These are phyloP conservation scores for Baudoinia panamericana DNA, from an alignment of 495 filamentous ascomycete genomes.

Conservation along the genomic window DNA sequence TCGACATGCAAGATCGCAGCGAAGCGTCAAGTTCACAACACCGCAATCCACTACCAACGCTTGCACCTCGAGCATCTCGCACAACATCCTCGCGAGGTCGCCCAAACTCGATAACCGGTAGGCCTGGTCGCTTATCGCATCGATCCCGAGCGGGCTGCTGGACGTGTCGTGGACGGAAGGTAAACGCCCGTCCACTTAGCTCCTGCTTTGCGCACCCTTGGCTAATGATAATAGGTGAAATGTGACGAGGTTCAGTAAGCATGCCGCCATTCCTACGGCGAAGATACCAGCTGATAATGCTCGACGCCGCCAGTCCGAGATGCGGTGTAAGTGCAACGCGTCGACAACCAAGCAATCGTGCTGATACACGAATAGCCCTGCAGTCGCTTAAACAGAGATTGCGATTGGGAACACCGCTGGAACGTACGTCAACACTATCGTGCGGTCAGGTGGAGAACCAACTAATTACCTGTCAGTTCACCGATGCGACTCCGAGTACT, in stretches of 20 bases:
- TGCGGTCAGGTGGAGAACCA: too few relatives aligned
- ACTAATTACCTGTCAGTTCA: slow-evolving; percentile 21
- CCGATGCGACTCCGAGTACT: slow-evolving; percentile 17
- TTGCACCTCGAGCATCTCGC: slow-evolving; percentile 10
- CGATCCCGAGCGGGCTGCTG: slow-evolving; percentile 20
- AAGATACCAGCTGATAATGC: too few relatives aligned
- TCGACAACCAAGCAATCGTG: neutral
- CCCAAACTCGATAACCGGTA: neutral
- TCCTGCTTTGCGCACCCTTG: slow-evolving; percentile 19
- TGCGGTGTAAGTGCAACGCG: slow-evolving; percentile 14
- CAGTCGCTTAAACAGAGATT: slow-evolving; percentile 13
- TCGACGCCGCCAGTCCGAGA: too few relatives aligned
- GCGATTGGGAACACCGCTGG: slow-evolving; percentile 20
- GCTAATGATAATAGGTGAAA: slow-evolving; percentile 21
- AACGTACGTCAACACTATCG: slow-evolving; percentile 9
- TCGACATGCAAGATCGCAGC: slow-evolving; percentile 12
- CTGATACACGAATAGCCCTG: slow-evolving; percentile 13
- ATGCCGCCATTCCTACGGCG: too few relatives aligned
- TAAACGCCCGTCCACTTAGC: too few relatives aligned
- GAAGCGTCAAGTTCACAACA: neutral
- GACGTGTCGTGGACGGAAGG: slow-evolving; percentile 21
- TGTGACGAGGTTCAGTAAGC: slow-evolving; percentile 20
- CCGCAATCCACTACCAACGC: neutral
- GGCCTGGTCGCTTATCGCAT: slow-evolving; percentile 13
- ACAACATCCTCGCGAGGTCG: slow-evolving; percentile 2